Percentiles rank a stretch among this genome's conserved stretches.
phyloP scores from a whole-genome alignment of 2,329 filamentous ascomycete genomes.

The Chaetomiaceae sp. region DNA sequence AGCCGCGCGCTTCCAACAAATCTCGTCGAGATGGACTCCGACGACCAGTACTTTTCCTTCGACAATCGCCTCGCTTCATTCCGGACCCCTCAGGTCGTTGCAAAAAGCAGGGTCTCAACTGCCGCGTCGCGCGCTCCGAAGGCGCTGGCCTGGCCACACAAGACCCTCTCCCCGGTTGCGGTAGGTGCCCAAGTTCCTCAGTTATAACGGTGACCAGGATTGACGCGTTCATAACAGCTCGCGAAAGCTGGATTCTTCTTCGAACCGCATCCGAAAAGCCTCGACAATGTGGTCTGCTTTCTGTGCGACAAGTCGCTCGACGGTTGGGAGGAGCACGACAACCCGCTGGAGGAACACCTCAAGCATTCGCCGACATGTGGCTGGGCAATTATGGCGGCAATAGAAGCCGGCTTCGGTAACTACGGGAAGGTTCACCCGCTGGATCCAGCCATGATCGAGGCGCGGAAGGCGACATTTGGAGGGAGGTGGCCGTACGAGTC shows the following conservation, averaged over 20 bases:
- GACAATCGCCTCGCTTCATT: slow-evolving; percentile 80
- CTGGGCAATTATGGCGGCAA: slow-evolving; percentile 71
- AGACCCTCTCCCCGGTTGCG: slow-evolving; percentile 57
- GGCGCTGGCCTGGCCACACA: slow-evolving; percentile 72
- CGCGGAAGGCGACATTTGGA: slow-evolving; percentile 78
- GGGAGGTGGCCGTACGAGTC: slow-evolving; percentile 82
- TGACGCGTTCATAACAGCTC: slow-evolving; percentile 52
- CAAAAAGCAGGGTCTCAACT: slow-evolving; percentile 64
- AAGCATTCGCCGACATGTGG: slow-evolving; percentile 78
- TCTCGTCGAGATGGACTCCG: slow-evolving; percentile 6
- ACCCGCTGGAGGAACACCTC: slow-evolving; percentile 78
- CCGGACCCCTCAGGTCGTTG: slow-evolving; percentile 54
- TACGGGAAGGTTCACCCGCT: slow-evolving; percentile 69
- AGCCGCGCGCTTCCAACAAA: slow-evolving; percentile 2
- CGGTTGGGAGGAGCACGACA: slow-evolving; percentile 86
- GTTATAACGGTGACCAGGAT: not conserved
- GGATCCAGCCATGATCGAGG: slow-evolving; percentile 64
- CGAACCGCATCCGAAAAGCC: slow-evolving; percentile 65
- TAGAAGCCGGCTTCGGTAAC: slow-evolving; percentile 57
- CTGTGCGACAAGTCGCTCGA: slow-evolving; percentile 78
- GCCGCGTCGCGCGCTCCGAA: slow-evolving; percentile 55
- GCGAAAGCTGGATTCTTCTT: slow-evolving; percentile 91
- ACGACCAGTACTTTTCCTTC: slow-evolving; percentile 40
- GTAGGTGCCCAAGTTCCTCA: slow-evolving; percentile 40
- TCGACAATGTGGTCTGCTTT: slow-evolving; percentile 89